These are phyloP conservation scores for Puccinia horiana DNA, from an alignment of 1,284 basidiomycete species.

Conservation along the genomic window DNA sequence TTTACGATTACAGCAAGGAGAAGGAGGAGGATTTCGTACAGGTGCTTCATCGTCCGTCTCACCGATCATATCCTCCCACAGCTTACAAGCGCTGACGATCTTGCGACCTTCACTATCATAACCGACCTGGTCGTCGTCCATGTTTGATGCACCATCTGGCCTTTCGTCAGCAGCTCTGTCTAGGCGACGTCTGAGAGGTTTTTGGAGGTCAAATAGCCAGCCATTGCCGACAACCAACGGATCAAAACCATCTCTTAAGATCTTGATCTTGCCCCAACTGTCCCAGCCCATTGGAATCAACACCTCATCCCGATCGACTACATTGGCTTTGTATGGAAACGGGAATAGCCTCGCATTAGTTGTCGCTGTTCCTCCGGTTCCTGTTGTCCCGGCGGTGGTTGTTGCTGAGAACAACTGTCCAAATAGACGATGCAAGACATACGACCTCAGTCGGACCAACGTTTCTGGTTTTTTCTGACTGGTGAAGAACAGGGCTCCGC, in stretches of 20 bases:
- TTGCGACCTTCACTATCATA: slow-evolving; percentile 63
- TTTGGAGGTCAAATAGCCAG: slow-evolving; percentile 67
- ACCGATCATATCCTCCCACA: slow-evolving; percentile 50
- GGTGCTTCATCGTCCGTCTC: slow-evolving; percentile 47
- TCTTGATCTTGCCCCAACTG: slow-evolving; percentile 91
- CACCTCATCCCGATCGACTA: slow-evolving; percentile 85
- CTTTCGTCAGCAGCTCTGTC: not conserved
- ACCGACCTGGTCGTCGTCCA: slow-evolving; percentile 65
- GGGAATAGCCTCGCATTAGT: slow-evolving; percentile 71
- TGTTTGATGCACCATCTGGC: slow-evolving; percentile 61
- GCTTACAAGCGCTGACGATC: slow-evolving; percentile 33
- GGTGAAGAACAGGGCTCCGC: slow-evolving; percentile 87
- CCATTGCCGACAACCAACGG: slow-evolving; percentile 75
- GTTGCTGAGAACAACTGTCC: slow-evolving; percentile 57
- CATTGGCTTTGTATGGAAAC: slow-evolving; percentile 82
- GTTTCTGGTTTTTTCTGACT: slow-evolving; percentile 75
- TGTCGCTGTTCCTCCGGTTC: not conserved
- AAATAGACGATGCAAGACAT: slow-evolving; percentile 82
- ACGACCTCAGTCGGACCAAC: slow-evolving; percentile 76
- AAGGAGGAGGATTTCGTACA: slow-evolving; percentile 5
- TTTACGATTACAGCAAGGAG: not conserved
- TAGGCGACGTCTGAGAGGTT: slow-evolving; percentile 8
- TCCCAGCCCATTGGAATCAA: slow-evolving; percentile 96
- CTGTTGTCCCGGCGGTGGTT: slow-evolving; percentile 54
- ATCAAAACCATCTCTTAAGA: slow-evolving; percentile 88